Evolutionary conservation across 2,329 filamentous ascomycete genomes (phyloP).

Genomic region (Shiraia bambusicola): DNA sequence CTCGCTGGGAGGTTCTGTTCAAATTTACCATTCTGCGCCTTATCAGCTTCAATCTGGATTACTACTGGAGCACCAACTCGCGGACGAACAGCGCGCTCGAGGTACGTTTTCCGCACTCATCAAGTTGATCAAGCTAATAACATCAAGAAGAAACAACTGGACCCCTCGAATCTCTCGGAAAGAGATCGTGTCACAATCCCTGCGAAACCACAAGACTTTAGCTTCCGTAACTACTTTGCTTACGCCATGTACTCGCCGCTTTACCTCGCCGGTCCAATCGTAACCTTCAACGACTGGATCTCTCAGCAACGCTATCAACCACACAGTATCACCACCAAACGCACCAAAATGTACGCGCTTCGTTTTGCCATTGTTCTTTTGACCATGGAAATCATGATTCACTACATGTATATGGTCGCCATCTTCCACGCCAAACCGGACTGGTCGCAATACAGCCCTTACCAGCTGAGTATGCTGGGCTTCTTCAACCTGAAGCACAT

Average conservation of each 20-base stretch:
- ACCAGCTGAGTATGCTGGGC: conserved; percentile 84
- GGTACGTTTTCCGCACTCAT: conserved; percentile 57
- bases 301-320: conserved; percentile 76
- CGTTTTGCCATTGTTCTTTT: conserved; percentile 80
- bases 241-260: conserved; percentile 91
- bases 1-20: conserved; percentile 95
- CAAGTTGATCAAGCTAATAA: conserved; percentile 56
- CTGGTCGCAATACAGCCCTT: conserved; percentile 82
- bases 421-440: conserved; percentile 79
- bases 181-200: conserved; percentile 79
- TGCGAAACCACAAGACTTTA: conserved; percentile 70
- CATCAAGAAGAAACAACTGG: conserved; percentile 94
- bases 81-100: conserved; percentile 68
- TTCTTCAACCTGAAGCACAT: conserved; percentile 97
- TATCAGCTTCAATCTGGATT: conserved; percentile 96
- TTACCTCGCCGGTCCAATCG: conserved; percentile 87
- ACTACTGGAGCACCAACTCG: conserved; percentile 83
- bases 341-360: conserved; percentile 78
- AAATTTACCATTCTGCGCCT: conserved; percentile 90
- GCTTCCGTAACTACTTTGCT: conserved; percentile 82
- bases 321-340: conserved; percentile 66
- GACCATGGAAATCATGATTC: conserved; percentile 80
- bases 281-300: conserved; percentile 98
- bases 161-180: conserved; percentile 83
- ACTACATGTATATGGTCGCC: conserved; percentile 91